Conservation (phyloP, 805 yeast species). For the Nakazawaea siamensis region DNA sequence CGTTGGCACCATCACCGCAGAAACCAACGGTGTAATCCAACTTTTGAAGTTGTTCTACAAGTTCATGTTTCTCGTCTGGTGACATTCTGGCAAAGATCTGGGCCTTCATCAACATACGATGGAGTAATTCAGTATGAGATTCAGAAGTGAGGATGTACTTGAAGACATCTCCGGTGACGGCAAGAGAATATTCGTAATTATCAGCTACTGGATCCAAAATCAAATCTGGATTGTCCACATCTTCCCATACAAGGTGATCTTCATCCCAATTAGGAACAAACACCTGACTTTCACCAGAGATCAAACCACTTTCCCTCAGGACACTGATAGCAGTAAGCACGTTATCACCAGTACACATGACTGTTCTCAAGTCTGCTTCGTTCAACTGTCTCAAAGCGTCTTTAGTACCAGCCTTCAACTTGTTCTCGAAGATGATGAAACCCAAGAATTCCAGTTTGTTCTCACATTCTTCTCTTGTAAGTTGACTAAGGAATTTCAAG, state of each 20-base stretch:
- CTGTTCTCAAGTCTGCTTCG: conserved; percentile 67
- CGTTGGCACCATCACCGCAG: conserved; percentile 99
- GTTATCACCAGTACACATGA: conserved; percentile 98
- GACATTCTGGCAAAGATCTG: conserved; percentile 94
- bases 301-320: conserved; percentile 72
- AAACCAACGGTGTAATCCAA: conserved; percentile 91
- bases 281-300: conserved; percentile 35
- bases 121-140: conserved; percentile 28
- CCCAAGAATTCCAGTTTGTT: conserved; percentile 68
- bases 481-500: conserved; percentile 40
- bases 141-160: conserved; percentile 60
- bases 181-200: conserved; percentile 48
- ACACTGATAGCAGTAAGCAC: conserved; percentile 92
- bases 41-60: conserved; percentile 77
- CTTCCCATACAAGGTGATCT: conserved; percentile 48
- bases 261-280: conserved; percentile 57
- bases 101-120: conserved; percentile 59
- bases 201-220: conserved; percentile 54
- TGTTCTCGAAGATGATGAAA: conserved; percentile 87
- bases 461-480: conserved; percentile 63
- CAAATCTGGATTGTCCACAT: conserved; percentile 49
- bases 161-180: conserved; percentile 91
- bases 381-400: conserved; percentile 50
- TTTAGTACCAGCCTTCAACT: conserved; percentile 64
- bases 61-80: conserved; percentile 96